Evolutionary conservation across 306 rosid species (phyloP).

Genomic region (Rosa persica): DNA sequence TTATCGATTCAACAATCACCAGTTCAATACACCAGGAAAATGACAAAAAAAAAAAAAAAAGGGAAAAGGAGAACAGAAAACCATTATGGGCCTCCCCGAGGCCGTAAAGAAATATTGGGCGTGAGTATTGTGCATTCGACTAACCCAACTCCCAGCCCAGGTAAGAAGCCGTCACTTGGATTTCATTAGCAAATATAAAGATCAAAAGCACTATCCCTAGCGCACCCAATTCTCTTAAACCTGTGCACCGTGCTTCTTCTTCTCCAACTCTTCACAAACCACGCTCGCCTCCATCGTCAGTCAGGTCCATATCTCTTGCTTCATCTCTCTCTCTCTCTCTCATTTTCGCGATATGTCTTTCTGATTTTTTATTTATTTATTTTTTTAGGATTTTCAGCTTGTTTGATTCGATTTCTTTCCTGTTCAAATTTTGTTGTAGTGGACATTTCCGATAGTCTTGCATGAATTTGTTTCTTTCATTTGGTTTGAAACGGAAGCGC

Average conservation of each 20-base stretch:
- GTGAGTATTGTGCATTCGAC: no score
- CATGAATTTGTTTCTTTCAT: neutral
- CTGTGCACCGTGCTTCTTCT: neutral
- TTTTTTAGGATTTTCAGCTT: neutral
- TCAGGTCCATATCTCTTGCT: neutral
- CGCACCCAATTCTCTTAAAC: neutral
- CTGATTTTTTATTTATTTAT: neutral
- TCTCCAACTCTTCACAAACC: neutral
- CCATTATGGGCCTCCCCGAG: neutral
- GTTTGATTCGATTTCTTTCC: neutral
- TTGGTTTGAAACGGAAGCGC: neutral
- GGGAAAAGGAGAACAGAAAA: no score
- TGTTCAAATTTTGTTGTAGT: neutral
- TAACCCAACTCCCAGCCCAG: neutral
- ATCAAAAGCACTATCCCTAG: neutral
- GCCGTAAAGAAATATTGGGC: neutral
- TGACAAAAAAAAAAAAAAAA: no score
- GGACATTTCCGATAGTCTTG: neutral
- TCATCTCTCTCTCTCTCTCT: neutral
- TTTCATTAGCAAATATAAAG: neutral
- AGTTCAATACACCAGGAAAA: no score
- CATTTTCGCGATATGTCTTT: neutral
- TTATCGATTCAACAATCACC: no score
- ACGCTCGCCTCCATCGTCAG: neutral
- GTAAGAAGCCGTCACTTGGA: neutral